phyloP scores from a whole-genome alignment of 2,329 filamentous ascomycete genomes.

The Neophaeococcomyces aloes region DNA sequence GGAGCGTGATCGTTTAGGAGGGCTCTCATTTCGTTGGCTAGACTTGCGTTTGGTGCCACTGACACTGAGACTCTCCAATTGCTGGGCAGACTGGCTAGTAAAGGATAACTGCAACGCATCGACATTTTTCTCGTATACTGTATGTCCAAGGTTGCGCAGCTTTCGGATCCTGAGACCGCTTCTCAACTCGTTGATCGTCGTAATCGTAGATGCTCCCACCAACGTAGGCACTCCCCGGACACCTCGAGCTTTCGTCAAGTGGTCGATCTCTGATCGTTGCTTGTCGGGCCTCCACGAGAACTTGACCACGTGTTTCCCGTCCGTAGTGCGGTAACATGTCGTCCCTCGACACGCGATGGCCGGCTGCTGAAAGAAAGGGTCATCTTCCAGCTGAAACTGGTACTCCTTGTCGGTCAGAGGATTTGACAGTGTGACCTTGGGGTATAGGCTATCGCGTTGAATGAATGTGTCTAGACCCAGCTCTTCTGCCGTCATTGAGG shows the following conservation, averaged over 20 bases:
- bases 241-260: neutral
- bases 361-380: neutral
- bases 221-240: neutral
- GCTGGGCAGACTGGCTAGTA: conserved; percentile 1
- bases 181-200: neutral
- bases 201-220: neutral
- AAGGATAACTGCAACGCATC: neutral
- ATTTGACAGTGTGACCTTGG: neutral
- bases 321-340: conserved; percentile 4
- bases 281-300: conserved; percentile 4
- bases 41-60: conserved; percentile 6
- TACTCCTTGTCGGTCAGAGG: neutral
- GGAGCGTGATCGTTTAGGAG: conserved; percentile 2
- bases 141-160: conserved; percentile 1
- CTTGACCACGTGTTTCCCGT: conserved; percentile 6
- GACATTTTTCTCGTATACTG: neutral
- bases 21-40: neutral
- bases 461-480: conserved; percentile 26
- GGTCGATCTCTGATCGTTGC: neutral
- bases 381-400: neutral
- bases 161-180: conserved; percentile 1
- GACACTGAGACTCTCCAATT: conserved; percentile 5
- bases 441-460: neutral
- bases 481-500: conserved; percentile 26
- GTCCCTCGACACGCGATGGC: conserved; percentile 5